phyloP scores from a whole-genome alignment of 441 rosid species.

The Populus hybrid region DNA sequence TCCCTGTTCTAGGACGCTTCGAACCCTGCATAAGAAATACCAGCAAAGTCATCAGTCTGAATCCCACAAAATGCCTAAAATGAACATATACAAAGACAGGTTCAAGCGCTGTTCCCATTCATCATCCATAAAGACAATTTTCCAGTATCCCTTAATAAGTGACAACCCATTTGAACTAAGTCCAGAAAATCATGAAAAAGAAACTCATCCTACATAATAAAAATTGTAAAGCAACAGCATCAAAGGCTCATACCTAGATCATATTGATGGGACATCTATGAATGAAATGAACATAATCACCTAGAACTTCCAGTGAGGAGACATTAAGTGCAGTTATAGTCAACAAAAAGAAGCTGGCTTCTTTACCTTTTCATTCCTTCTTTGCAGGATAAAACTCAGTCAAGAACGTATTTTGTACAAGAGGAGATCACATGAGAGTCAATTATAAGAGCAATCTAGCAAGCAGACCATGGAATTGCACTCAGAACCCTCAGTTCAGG shows the following conservation, averaged over 20 bases:
- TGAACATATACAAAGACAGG: neutral
- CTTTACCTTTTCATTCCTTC: neutral
- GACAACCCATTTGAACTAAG: neutral
- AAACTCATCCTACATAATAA: neutral
- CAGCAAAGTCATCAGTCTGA: neutral
- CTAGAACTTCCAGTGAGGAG: neutral
- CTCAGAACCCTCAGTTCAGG: neutral
- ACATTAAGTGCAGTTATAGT: neutral
- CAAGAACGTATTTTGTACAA: neutral
- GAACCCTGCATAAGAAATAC: conserved; percentile 64
- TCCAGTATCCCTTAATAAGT: neutral
- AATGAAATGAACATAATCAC: neutral
- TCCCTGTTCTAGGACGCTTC: conserved; percentile 78
- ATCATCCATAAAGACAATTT: conserved; percentile 1
- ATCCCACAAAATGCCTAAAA: conserved; percentile 1
- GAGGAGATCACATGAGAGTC: neutral
- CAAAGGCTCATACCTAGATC: neutral
- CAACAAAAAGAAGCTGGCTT: neutral
- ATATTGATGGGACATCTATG: neutral
- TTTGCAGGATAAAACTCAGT: neutral
- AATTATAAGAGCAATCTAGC: neutral
- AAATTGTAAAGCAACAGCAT: neutral
- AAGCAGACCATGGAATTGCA: neutral
- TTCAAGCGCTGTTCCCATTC: neutral
- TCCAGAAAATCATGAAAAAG: neutral